Percentiles rank a stretch among this genome's conserved stretches.
Conservation (phyloP, 148 eudicot genomes). For the Dianthus caryophyllus region DNA sequence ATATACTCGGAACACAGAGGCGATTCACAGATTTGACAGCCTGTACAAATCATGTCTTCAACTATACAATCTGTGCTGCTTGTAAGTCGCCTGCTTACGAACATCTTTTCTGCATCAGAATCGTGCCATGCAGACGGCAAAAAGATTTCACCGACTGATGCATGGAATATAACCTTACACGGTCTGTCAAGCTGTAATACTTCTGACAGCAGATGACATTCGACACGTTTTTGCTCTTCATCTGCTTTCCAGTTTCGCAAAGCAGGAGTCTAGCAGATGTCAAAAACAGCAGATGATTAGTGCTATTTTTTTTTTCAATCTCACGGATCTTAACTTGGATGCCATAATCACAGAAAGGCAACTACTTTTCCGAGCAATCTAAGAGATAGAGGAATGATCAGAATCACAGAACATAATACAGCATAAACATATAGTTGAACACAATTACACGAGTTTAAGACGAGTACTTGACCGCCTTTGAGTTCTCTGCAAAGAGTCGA, state of each 20-base stretch:
- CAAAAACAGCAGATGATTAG: background rate
- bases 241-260: slow-evolving; percentile 64
- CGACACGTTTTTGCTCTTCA: slow-evolving; percentile 35
- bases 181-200: slow-evolving; percentile 34
- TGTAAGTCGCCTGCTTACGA: slow-evolving; percentile 47
- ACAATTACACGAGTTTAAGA: background rate
- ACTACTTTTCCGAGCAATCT: background rate
- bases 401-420: background rate
- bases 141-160: slow-evolving; percentile 69
- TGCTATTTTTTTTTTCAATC: background rate
- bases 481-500: slow-evolving; percentile 32
- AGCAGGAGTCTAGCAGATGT: slow-evolving; percentile 24
- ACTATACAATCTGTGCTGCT: slow-evolving; percentile 32
- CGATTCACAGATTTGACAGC: slow-evolving; percentile 67
- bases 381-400: background rate
- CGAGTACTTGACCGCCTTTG: slow-evolving; percentile 39
- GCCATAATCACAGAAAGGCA: background rate
- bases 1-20: slow-evolving; percentile 39
- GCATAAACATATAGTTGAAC: background rate
- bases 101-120: slow-evolving; percentile 56
- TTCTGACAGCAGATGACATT: slow-evolving; percentile 50
- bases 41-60: slow-evolving; percentile 69
- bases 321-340: background rate
- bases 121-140: slow-evolving; percentile 44
- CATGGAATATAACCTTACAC: slow-evolving; percentile 49